Evolutionary conservation across 2,329 filamentous ascomycete species (phyloP).

Genomic region (Colletotrichum liaoningense): DNA sequence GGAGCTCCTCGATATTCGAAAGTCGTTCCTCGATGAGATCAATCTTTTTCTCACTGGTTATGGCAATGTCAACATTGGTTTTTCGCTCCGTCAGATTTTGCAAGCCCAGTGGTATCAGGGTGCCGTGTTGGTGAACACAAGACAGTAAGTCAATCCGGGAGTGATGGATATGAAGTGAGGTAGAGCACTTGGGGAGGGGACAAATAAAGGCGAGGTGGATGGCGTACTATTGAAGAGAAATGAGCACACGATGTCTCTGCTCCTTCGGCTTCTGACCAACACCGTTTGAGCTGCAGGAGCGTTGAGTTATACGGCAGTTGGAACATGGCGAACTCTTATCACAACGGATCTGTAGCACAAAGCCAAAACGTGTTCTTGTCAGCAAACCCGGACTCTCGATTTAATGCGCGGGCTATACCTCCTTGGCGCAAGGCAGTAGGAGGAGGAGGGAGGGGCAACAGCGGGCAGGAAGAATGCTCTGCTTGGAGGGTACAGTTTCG

Average conservation of each 20-base stretch:
- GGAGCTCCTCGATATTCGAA: slow-evolving; percentile 56
- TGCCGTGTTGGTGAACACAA: neutral
- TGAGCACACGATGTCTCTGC: slow-evolving; percentile 65
- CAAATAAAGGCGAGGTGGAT: neutral
- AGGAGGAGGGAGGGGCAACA: neutral
- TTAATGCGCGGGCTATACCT: neutral
- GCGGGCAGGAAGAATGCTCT: neutral
- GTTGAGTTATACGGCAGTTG: slow-evolving; percentile 65
- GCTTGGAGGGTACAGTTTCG: neutral
- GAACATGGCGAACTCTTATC: slow-evolving; percentile 69
- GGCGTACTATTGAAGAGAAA: slow-evolving; percentile 70
- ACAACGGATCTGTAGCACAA: slow-evolving; percentile 63
- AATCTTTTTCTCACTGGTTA: slow-evolving; percentile 64
- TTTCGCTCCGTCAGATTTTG: neutral
- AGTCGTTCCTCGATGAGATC: slow-evolving; percentile 59
- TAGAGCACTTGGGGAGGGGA: neutral
- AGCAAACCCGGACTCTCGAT: slow-evolving; percentile 13
- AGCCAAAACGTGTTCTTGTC: slow-evolving; percentile 25
- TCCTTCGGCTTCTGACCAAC: slow-evolving; percentile 66
- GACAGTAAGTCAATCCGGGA: neutral
- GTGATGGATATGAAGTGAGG: neutral
- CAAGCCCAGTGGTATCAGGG: neutral
- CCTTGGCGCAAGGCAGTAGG: neutral
- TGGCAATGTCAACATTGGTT: neutral
- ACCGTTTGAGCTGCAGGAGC: slow-evolving; percentile 66